Evolutionary conservation across 2,329 filamentous ascomycete genomes (phyloP).

Genomic region (Penicillium sp.): DNA sequence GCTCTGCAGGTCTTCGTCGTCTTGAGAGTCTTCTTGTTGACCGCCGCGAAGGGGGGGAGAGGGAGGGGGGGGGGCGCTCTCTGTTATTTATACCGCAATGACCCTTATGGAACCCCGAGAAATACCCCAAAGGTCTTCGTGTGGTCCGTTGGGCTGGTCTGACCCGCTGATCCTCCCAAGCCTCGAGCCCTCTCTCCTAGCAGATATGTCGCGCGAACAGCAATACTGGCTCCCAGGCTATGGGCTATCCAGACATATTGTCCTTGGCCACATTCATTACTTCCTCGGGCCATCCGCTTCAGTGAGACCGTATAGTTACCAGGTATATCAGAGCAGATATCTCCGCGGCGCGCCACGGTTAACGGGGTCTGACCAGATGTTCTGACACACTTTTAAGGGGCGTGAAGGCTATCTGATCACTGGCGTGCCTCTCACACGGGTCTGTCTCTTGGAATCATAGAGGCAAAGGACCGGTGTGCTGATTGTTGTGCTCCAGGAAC

Average conservation of each 20-base stretch:
- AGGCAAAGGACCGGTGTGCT: constrained; percentile 6
- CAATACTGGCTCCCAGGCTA: constrained; percentile 52
- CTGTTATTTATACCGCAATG: constrained; percentile 20
- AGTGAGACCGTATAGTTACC: constrained; percentile 48
- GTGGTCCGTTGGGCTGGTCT: neutral
- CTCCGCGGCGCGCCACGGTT: constrained; percentile 6
- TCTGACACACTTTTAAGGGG: constrained; percentile 33
- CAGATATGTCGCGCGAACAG: constrained; percentile 37
- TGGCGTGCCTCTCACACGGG: constrained; percentile 47
- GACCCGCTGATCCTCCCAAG: neutral
- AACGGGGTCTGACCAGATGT: constrained; percentile 24
- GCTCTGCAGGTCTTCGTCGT: constrained; percentile 16
- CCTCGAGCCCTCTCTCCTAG: neutral
- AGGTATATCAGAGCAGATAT: constrained; percentile 34
- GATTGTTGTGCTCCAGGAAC: constrained; percentile 35
- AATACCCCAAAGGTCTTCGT: constrained; percentile 6
- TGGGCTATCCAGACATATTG: constrained; percentile 49
- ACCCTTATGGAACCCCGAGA: constrained; percentile 4
- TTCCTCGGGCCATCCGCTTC: constrained; percentile 49
- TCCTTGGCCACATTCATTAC: constrained; percentile 49
- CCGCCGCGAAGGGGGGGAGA: neutral
- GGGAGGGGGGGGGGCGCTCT: neutral
- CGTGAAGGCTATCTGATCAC: constrained; percentile 51
- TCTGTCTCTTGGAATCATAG: constrained; percentile 19
- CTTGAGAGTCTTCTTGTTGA: constrained; percentile 5